Percentiles rank a stretch among this genome's conserved stretches.
Evolutionary conservation across 1,284 basidiomycete genomes (phyloP).

Genomic region (Termitomyces sp.): DNA sequence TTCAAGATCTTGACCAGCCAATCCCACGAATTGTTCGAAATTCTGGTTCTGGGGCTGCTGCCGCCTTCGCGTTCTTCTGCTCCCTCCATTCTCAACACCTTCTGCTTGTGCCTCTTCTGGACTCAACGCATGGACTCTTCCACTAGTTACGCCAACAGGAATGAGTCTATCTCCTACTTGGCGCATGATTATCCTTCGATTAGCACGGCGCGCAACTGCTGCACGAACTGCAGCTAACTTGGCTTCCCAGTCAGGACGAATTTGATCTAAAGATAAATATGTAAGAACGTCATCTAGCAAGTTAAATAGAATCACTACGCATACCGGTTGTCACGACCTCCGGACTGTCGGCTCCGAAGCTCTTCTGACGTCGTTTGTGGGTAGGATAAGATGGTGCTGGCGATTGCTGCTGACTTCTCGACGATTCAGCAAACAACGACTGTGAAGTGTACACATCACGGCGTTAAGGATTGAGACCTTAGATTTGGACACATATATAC

Average conservation of each 20-base stretch:
- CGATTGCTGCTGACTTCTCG: conserved; percentile 38
- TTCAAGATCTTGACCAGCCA: conserved; percentile 80
- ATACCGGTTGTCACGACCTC: conserved; percentile 89
- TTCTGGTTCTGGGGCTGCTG: conserved; percentile 51
- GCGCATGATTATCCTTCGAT: conserved; percentile 95
- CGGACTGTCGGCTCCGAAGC: conserved; percentile 67
- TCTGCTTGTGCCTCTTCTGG: conserved; percentile 48
- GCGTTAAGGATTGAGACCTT: neutral
- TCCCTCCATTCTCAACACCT: conserved; percentile 47
- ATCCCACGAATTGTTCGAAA: conserved; percentile 58
- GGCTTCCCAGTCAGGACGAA: conserved; percentile 92
- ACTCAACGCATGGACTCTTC: conserved; percentile 63
- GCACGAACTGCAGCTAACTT: conserved; percentile 88
- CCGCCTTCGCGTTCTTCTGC: conserved; percentile 53
- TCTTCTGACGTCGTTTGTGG: conserved; percentile 76
- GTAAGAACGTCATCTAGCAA: neutral
- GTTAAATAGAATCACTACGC: neutral
- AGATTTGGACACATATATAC: neutral
- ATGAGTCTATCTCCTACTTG: conserved; percentile 97
- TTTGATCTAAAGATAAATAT: conserved; percentile 61
- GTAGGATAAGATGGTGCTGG: conserved; percentile 33
- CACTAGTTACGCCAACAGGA: conserved; percentile 90
- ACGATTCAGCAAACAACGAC: conserved; percentile 38
- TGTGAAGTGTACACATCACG: conserved; percentile 7
- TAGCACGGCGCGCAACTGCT: conserved; percentile 84